Base-by-base conservation (phyloP, 2,329 filamentous ascomycete genomes). In the Colletotrichum sp. region DNA sequence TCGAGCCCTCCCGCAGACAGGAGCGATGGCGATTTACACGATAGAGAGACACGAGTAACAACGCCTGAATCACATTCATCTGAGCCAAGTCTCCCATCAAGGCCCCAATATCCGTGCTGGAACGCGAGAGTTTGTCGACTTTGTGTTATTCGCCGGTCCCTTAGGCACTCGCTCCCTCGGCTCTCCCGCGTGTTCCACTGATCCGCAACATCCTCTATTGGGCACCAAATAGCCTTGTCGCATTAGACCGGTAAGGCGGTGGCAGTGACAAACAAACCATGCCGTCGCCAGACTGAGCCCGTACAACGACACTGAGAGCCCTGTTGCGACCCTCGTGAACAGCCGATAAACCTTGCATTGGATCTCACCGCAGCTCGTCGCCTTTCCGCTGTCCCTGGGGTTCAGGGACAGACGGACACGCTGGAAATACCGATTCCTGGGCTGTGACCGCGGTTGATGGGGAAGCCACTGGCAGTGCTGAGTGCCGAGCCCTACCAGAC, bases 231-330 rank as follows among this genome's bases (percentile, higher is more conserved):
- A 52, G 60, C 69, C 52, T 30, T 32, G 60, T 30, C 49, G 57
- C 49, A 26, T 71, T 49, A 60, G 44, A 59, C 28, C 7, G n/a
- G 10, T 34, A 71, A 34, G 67, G 49, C 69, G 63, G 52, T 63
- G 52, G 63, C 72, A 71, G 63, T 55, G 62, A 72, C 69, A 72
- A 68, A 63, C 57, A 64, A 68, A 67, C 71, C 36, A 28, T 36
- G 44, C 18, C 49, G 52, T 13, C 21, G 32, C 24, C 13, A 57
- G 59, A 30, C 28, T 26, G 32, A 62, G 63, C 55, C 69, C 30
- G 69, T 76, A 57, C 70, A 32, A 69, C 44, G 36, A 34, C 36
- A 57, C 49, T 39, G 69, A 57, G 60, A 39, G 67, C 71, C 71
- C 60, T 32, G 21, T 49, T 26, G 59, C 28, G 44, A 66, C 39